phyloP scores from a whole-genome alignment of 176 grass and related monocot species.

The Calamus simplicifolius region DNA sequence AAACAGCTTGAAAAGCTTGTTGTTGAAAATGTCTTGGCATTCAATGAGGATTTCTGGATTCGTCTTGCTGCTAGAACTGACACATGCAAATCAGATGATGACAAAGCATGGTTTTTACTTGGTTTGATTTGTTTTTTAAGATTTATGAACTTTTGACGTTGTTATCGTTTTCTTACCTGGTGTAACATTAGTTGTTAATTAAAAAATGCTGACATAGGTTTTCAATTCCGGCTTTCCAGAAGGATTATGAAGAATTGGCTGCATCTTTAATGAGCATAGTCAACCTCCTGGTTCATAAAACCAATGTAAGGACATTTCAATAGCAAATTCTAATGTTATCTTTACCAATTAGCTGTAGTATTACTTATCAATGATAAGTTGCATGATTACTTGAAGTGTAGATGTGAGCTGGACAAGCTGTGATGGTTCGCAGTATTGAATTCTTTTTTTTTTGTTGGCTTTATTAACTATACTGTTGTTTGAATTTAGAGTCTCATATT shows the following conservation, averaged over 20 bases:
- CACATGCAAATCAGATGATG: conserved; percentile 89
- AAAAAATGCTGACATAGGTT: too few relatives aligned
- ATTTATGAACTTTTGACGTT: too few relatives aligned
- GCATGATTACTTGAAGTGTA: too few relatives aligned
- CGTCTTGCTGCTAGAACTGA: conserved; percentile 71
- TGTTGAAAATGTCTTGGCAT: conserved; percentile 89
- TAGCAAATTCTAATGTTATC: not conserved
- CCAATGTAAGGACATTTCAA: conserved; percentile 51
- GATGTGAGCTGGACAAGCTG: too few relatives aligned
- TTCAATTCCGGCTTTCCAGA: conserved; percentile 26
- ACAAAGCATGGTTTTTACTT: conserved; percentile 70
- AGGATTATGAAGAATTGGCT: conserved; percentile 88
- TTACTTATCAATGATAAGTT: too few relatives aligned
- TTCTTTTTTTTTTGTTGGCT: too few relatives aligned
- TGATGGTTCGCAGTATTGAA: too few relatives aligned
- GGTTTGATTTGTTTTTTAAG: not conserved
- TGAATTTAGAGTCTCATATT: too few relatives aligned
- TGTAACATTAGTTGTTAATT: too few relatives aligned
- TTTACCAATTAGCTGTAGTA: not conserved
- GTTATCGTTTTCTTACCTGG: too few relatives aligned
- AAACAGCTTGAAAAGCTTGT: conserved; percentile 86
- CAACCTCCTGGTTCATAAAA: conserved; percentile 87
- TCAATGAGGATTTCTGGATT: conserved; percentile 75
- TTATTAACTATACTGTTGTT: too few relatives aligned
- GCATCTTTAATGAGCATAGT: conserved; percentile 81